Evolutionary conservation across 2,329 filamentous ascomycete genomes (phyloP).

Genomic region (Neurospora sp.): DNA sequence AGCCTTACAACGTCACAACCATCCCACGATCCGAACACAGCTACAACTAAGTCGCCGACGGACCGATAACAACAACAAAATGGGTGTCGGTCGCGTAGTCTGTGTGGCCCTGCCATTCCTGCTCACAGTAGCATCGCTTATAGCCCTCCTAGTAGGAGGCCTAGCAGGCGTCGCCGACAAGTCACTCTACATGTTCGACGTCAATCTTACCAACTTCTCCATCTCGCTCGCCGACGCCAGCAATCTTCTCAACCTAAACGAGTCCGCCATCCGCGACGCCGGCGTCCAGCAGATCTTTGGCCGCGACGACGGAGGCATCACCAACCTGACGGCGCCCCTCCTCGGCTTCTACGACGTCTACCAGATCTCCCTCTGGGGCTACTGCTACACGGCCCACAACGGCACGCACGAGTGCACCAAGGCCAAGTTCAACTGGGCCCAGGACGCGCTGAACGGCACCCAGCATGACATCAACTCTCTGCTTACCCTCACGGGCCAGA

Average conservation of each 20-base stretch:
- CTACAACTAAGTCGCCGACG: neutral
- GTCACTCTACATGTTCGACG: conserved; percentile 46
- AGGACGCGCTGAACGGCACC: conserved; percentile 58
- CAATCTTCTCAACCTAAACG: conserved; percentile 12
- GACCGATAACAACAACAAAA: conserved; percentile 10
- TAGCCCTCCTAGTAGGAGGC: conserved; percentile 53
- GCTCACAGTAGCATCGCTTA: conserved; percentile 66
- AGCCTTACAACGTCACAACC: neutral
- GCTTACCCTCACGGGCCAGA: conserved; percentile 35
- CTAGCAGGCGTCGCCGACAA: conserved; percentile 47
- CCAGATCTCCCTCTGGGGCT: conserved; percentile 76
- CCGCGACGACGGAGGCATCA: conserved; percentile 5
- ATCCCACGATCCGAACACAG: neutral
- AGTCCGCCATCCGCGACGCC: conserved; percentile 1
- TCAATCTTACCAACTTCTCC: conserved; percentile 53
- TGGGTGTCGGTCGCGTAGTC: conserved; percentile 58
- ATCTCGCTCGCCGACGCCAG: conserved; percentile 21
- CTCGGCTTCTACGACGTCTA: conserved; percentile 66
- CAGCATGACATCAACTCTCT: conserved; percentile 42
- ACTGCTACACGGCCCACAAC: conserved; percentile 57
- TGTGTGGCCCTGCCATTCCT: conserved; percentile 83
- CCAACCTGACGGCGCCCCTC: conserved; percentile 45
- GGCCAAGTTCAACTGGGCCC: conserved; percentile 66
- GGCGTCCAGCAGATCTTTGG: neutral
- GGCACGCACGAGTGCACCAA: conserved; percentile 57